Percentiles rank a stretch among this genome's conserved stretches.
Conservation (phyloP, 140 eudicot species). For the Senecio squalidus region DNA sequence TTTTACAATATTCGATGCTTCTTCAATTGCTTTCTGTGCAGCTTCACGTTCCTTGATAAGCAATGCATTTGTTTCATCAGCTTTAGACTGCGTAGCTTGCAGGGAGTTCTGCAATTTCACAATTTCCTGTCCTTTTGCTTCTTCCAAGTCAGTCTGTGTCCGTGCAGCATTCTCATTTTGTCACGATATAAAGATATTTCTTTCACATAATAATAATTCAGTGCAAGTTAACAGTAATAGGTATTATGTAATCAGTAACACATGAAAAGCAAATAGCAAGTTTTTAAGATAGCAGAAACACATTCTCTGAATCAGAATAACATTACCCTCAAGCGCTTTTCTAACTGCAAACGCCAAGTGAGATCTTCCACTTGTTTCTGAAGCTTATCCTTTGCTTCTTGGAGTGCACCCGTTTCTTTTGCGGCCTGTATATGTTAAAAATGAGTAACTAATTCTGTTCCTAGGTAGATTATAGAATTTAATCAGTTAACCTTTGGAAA, state of each 20-base stretch:
- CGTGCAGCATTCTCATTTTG: constrained; percentile 13
- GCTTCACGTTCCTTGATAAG: constrained; percentile 67
- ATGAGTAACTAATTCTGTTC: constrained; percentile 13
- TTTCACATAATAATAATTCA: background rate
- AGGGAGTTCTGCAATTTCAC: constrained; percentile 62
- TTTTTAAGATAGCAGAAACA: background rate
- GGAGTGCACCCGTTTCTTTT: constrained; percentile 84
- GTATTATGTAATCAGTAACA: no score
- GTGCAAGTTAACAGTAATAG: constrained; percentile 5
- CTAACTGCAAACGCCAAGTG: constrained; percentile 87
- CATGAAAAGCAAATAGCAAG: constrained; percentile 9
- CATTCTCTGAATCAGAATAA: background rate
- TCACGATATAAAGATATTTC: background rate
- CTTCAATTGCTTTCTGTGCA: constrained; percentile 85
- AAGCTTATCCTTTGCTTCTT: constrained; percentile 97
- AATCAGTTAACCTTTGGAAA: background rate
- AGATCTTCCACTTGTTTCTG: constrained; percentile 89
- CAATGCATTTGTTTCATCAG: constrained; percentile 63
- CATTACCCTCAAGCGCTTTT: constrained; percentile 86
- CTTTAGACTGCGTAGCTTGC: constrained; percentile 60
- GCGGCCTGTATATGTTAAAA: constrained; percentile 52
- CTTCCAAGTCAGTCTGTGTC: constrained; percentile 84
- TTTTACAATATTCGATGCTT: constrained; percentile 57
- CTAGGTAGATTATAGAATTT: background rate
- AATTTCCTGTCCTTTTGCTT: constrained; percentile 86